A percentile compares a stretch with the other conserved stretches of the same genome.
phyloP scores from a whole-genome alignment of 805 yeast genomes.

The Lachancea mirantina region DNA sequence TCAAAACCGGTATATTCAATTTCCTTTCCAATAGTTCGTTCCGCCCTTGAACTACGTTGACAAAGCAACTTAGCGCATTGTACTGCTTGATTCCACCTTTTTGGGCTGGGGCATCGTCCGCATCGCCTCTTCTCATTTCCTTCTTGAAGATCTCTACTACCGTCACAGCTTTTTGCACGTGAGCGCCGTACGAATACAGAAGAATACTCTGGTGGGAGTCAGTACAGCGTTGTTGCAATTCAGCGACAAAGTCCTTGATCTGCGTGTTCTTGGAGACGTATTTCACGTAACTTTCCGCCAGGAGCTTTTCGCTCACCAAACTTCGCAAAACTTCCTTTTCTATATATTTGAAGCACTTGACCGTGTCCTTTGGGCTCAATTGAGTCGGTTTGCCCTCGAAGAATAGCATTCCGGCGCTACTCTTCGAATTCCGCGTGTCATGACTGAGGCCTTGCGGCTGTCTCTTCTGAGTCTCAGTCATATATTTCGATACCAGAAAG shows the following conservation, averaged over 20 bases:
- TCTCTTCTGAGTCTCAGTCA: too few species aligned
- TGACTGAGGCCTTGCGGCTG: too few species aligned
- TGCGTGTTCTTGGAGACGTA: slow-evolving; percentile 20
- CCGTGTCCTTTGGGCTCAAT: slow-evolving; percentile 12
- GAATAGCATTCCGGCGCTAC: too few species aligned
- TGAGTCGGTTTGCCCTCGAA: too few species aligned
- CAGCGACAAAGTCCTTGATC: slow-evolving; percentile 17
- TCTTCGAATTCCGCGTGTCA: too few species aligned
- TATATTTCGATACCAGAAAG: too few species aligned
- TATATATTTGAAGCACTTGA: slow-evolving; percentile 14
- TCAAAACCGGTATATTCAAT: slow-evolving; percentile 19
- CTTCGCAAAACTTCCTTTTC: slow-evolving; percentile 15
- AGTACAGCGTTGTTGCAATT: slow-evolving; percentile 5
- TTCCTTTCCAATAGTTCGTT: slow-evolving; percentile 24
- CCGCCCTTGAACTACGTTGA: slow-evolving; percentile 15
- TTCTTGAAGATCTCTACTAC: slow-evolving; percentile 21
- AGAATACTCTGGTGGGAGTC: neutral
- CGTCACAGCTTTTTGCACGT: slow-evolving; percentile 23
- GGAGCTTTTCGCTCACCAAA: slow-evolving; percentile 7
- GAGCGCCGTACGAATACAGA: slow-evolving; percentile 23
- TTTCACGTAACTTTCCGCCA: slow-evolving; percentile 1
- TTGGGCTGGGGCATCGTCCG: slow-evolving; percentile 2
- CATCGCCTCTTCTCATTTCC: neutral
- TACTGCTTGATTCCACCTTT: slow-evolving; percentile 13
- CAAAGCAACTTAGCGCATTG: slow-evolving; percentile 21